Evolutionary conservation across 345 rosid genomes (phyloP).

Genomic region (Euphorbia lathyris): DNA sequence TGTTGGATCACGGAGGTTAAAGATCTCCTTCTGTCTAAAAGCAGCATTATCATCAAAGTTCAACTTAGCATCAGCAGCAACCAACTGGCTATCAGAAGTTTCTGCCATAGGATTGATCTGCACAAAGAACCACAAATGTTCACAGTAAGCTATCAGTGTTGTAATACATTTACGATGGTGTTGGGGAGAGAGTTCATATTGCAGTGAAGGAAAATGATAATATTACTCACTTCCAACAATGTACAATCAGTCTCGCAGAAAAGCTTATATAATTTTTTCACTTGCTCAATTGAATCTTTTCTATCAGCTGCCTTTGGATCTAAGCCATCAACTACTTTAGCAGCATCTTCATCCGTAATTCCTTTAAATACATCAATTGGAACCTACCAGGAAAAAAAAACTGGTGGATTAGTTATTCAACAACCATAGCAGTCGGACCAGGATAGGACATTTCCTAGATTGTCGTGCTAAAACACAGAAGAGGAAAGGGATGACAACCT

Average conservation of each 20-base stretch:
- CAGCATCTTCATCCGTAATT: conserved; percentile 97
- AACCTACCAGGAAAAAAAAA: conserved; percentile 46
- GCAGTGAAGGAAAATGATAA: background rate
- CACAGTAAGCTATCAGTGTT: conserved; percentile 10
- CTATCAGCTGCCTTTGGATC: conserved; percentile 78
- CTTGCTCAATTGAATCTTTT: conserved; percentile 84
- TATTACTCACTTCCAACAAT: conserved; percentile 79
- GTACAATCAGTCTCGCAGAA: conserved; percentile 87
- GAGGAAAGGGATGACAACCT: conserved; percentile 42
- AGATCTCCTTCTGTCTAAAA: conserved; percentile 79
- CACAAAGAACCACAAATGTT: conserved; percentile 8
- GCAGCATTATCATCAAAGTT: conserved; percentile 99
- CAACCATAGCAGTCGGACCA: conserved; percentile 9
- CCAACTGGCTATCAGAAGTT: conserved; percentile 75
- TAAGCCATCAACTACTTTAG: conserved; percentile 93
- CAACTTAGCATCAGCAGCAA: conserved; percentile 99
- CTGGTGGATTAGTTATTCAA: conserved; percentile 12
- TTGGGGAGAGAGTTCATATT: background rate
- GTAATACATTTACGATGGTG: background rate
- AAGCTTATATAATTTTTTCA: conserved; percentile 90
- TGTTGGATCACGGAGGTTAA: conserved; percentile 81
- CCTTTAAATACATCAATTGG: conserved; percentile 92
- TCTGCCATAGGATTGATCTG: conserved; percentile 99
- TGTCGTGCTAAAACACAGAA: conserved; percentile 15
- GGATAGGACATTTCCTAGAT: conserved; percentile 8